Evolutionary conservation across 345 rosid genomes (phyloP).

Genomic region (Eucalyptus dawsonii): DNA sequence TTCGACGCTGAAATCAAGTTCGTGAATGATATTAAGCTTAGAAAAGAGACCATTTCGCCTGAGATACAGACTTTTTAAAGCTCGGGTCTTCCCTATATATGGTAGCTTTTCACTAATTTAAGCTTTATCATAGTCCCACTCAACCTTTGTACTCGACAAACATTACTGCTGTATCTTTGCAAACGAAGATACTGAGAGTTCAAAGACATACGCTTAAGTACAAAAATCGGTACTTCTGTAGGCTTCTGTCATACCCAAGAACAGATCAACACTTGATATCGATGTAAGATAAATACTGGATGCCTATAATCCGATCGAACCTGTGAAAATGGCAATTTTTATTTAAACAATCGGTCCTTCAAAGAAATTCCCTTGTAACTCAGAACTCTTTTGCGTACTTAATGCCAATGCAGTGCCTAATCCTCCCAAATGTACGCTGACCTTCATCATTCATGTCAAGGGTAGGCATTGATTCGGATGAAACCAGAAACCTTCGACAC

Average conservation of each 20-base stretch:
- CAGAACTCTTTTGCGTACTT: neutral
- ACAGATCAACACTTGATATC: neutral
- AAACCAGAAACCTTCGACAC: neutral
- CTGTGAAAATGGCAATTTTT: neutral
- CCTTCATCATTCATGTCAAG: neutral
- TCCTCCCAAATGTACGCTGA: neutral
- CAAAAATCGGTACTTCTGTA: neutral
- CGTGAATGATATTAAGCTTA: neutral
- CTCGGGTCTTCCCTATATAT: neutral
- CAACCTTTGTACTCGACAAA: neutral
- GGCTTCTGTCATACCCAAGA: neutral
- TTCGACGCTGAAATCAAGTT: neutral
- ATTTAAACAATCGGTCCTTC: neutral
- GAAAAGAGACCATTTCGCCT: neutral
- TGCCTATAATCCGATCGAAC: neutral
- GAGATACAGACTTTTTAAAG: neutral
- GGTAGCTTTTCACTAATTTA: neutral
- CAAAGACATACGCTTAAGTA: neutral
- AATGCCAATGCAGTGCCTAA: neutral
- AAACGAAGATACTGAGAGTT: neutral
- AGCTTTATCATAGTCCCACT: neutral
- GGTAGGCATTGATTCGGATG: neutral
- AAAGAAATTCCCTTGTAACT: neutral
- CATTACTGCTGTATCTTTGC: neutral
- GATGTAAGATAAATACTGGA: accelerated